Evolutionary conservation across 345 rosid species (phyloP), one percentile per base, ranked within the genome.

Genomic region (Gossypium anomalum): DNA sequence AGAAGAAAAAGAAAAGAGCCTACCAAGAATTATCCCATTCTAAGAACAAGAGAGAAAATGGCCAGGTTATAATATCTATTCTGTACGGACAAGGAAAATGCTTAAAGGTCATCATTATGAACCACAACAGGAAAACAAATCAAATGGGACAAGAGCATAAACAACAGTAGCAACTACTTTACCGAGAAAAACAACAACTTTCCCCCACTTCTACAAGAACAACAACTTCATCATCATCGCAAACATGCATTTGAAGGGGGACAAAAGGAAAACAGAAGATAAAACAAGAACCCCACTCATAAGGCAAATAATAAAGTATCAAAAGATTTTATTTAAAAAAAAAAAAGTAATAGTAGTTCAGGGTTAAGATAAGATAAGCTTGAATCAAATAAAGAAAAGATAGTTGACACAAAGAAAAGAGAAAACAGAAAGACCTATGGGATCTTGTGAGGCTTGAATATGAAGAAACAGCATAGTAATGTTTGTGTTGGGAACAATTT

Each of bases 401-500:
- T 13, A 49, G 17, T 27, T 34, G 7, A 34, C 5, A 34, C 27
- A 53, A 22, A 45, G 44, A 65, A 49, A 55, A 43, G 48, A 62
- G 3, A 52, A 13, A 12, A 25, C 25, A 59, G 17, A 59, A 82
- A 67, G n/a, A 81, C 82, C 83, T 78, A 64, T 64, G 70, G 84
- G 75, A 78, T 81, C 77, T 70, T 78, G 14, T 25, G 41, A 52
- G 72, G 49, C 75, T 43, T 43, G 60, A 57, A 23, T 34, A 59
- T 9, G 64, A 59, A 59, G 62, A 17, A 78, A 81, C 72, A 78
- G 82, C 81, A 84, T 66, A 23, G 68, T 57, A 68, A 53, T 69
- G 57, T n/a, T 74, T 25, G 48, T 83, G 91, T 81, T 80, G 88
- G 86, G 80, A 73, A 78, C 82, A 79, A 77, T 61, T 79, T 71